Conservation (phyloP, 306 rosid species). For the Glycine tomentella region DNA sequence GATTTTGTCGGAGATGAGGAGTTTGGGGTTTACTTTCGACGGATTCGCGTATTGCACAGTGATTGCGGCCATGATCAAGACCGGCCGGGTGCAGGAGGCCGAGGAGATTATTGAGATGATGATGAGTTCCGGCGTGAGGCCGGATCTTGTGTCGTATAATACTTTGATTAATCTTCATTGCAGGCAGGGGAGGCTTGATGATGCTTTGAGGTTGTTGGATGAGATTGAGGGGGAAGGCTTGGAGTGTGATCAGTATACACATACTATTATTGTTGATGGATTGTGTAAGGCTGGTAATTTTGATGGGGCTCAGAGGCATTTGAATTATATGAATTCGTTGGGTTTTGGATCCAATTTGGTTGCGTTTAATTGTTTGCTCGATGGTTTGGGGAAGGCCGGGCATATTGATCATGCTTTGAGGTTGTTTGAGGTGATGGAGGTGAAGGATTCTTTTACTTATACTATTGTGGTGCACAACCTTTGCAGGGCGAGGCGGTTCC, state of each 20-base stretch:
- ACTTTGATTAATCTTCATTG: slow-evolving; percentile 67
- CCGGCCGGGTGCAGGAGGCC: slow-evolving; percentile 68
- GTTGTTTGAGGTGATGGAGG: slow-evolving; percentile 75
- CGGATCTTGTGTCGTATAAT: slow-evolving; percentile 72
- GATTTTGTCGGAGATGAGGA: slow-evolving; percentile 69
- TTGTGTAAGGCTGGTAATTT: slow-evolving; percentile 70
- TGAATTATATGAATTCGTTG: slow-evolving; percentile 59
- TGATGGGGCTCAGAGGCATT: slow-evolving; percentile 61
- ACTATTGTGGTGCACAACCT: slow-evolving; percentile 78
- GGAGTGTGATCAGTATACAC: slow-evolving; percentile 71
- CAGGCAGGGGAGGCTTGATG: slow-evolving; percentile 69
- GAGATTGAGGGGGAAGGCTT: slow-evolving; percentile 70
- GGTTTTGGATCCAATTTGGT: slow-evolving; percentile 72
- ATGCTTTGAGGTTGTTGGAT: slow-evolving; percentile 68
- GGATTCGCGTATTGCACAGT: slow-evolving; percentile 80
- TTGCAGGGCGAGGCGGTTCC: slow-evolving; percentile 70
- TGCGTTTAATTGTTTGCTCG: slow-evolving; percentile 73
- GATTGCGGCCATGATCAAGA: slow-evolving; percentile 71
- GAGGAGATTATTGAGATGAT: slow-evolving; percentile 54
- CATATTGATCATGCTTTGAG: slow-evolving; percentile 68
- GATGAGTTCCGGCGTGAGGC: slow-evolving; percentile 60
- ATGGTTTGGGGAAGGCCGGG: slow-evolving; percentile 84
- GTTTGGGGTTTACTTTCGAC: slow-evolving; percentile 69
- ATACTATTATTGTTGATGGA: slow-evolving; percentile 71
- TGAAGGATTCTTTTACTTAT: slow-evolving; percentile 69